Base-by-base conservation (phyloP, 345 rosid species). In the Brassica incana region DNA sequence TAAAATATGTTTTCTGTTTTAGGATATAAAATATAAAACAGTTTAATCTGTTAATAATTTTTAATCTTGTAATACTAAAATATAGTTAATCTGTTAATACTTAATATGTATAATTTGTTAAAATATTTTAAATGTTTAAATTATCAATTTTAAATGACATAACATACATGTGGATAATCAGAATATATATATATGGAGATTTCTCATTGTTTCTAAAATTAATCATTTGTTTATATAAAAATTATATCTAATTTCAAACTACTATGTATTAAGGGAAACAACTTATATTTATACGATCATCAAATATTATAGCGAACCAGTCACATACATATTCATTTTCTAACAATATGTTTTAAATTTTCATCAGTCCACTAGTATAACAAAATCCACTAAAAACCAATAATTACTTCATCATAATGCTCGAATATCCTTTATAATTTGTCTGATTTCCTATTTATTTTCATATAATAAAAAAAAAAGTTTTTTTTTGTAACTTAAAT, bases 331-430 rank as follows among this genome's bases (percentile, higher is more conserved):
- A 38, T 8, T n/a, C n/a, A 43, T 11, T 29, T 43, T 67, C 35
- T 20, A 45, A 45, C 29, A 32, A 9, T 70, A 50, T 45, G 50
- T 8, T 60, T 9, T 32, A 11, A 30, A 25, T 8, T 65, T 16
- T 77, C 64, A 77, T 63, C 38, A 62, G 27, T 70, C 56, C 15
- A 36, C 52, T 69, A 38, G 43, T 20, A 60, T 69, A n/a, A 43
- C 60, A 15, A 45, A 69, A 69, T 50, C 69, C 33, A 29, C 65
- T 64, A 48, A 54, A 25, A 4, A 25, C 50, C 61, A 65, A 56
- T 38, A 38, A 72, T 56, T 56, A 14, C 30, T 38, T 35, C 33
- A 27, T 64, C 59, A 71, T 15, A 35, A 52, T 77, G 30, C 70
- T 45, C 32, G 64, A 69, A 5, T 62, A 27, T 43, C 18, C 71